Base-by-base conservation (phyloP, 2,329 filamentous ascomycete species). In the Penicillium sp. region DNA sequence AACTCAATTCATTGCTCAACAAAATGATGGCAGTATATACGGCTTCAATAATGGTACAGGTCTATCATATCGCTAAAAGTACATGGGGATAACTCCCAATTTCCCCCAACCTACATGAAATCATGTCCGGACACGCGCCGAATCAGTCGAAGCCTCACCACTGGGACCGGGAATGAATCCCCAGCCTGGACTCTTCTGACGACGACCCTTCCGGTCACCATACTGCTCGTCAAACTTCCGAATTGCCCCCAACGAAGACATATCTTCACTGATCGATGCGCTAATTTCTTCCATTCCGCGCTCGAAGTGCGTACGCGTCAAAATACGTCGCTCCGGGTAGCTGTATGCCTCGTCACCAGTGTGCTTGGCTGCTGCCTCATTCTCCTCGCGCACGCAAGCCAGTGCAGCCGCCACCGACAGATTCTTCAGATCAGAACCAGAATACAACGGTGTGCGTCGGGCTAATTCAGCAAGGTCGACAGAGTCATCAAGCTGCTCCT, bases 151-250 rank as follows among this genome's bases (percentile, higher is more conserved):
- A 40, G 65, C 56, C 29, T 72, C 68, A 8, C 69, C 65, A 18
- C 67, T 66, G 18, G 58, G 61, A 2, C 72, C 72, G 18, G 71
- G 70, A 44, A 67, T 70, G 63, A 84, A 84, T 3, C 81, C 81
- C 70, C 78, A 81, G 0, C 76, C 75, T 9, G 70, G 62, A 26
- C 72, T 84, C 72, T 83, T 85, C 69, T 83, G 84, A 67, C 84
- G 82, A 62, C 83, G 82, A 1, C 82, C 84, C 67, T 84, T 87
- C 34, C 87, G 83, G 69, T 96, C 91, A 26, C 94, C 93, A 70
- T 92, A 99, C 71, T 93, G 89, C 75, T 96, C 90, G 69, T 99
- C 94, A 68, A 97, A 99, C 74, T 95, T 95, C 64, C 90, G 84
- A 65, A 99, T 96, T 11, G 90, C 89, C 61, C 85, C 84, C 58